Percentiles rank a stretch among this genome's conserved stretches.
phyloP scores from a whole-genome alignment of 2,329 filamentous ascomycete genomes.

The Talaromyces sp. region DNA sequence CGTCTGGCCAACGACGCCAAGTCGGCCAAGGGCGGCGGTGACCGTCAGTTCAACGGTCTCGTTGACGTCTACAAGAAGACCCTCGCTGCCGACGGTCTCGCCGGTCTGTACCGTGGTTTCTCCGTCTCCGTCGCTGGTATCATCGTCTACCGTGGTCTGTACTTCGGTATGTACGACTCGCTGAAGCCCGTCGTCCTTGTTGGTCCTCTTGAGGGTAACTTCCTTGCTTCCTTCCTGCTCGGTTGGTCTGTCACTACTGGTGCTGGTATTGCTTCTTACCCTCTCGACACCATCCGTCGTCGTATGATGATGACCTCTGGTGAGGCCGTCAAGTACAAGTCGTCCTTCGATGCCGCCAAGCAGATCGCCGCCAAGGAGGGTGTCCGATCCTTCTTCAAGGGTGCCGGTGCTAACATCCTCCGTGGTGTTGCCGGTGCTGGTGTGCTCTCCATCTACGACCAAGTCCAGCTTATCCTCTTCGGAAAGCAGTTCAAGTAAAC shows the following conservation, averaged over 20 bases:
- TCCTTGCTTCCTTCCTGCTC: constrained; percentile 98
- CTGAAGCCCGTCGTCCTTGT: constrained; percentile 97
- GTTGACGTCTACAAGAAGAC: constrained; percentile 99
- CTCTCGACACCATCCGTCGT: constrained; percentile 99
- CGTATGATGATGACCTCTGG: constrained; percentile 99
- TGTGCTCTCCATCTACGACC: constrained; percentile 99
- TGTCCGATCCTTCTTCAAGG: constrained; percentile 99
- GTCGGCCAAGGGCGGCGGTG: constrained; percentile 90
- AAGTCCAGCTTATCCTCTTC: constrained; percentile 98
- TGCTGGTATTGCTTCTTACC: constrained; percentile 99
- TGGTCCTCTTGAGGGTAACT: constrained; percentile 91
- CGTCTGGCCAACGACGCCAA: constrained; percentile 99
- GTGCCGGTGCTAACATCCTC: constrained; percentile 99
- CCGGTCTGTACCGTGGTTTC: constrained; percentile 99
- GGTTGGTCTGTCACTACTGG: constrained; percentile 99
- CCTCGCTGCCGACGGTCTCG: constrained; percentile 95
- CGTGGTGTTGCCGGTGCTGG: constrained; percentile 99
- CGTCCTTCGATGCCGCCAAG: constrained; percentile 87
- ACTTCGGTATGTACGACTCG: constrained; percentile 99
- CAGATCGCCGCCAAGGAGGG: constrained; percentile 98
- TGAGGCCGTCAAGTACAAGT: constrained; percentile 99
- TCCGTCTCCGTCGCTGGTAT: constrained; percentile 99
- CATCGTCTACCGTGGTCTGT: constrained; percentile 99
- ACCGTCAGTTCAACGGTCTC: constrained; percentile 99
- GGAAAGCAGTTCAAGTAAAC: constrained; percentile 92